Base-by-base conservation (phyloP, 345 rosid species). In the Conringia planisiliqua region DNA sequence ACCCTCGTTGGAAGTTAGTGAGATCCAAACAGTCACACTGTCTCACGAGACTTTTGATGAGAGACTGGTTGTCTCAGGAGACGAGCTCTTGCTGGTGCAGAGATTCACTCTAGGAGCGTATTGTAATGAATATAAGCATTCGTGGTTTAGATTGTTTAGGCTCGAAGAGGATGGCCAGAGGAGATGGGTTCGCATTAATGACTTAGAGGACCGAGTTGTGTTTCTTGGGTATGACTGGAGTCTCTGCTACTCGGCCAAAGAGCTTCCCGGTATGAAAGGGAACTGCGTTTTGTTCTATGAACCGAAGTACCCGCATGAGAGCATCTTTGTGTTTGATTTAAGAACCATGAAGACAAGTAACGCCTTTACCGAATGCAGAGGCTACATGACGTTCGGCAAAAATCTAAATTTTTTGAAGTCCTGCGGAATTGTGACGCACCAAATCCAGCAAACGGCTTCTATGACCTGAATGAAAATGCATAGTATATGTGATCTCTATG, bases 61-160 rank as follows among this genome's bases (percentile, higher is more conserved):
- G 32, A 66, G 43, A 18, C 70, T 66, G 70, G 30, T 48, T 17
- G 12, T 47, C 8, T 66, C 70, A 33, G 58, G 44, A 32, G 58
- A 66, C 4, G 70, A 66, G 30, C 32, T 66, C 18, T 48, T 66
- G 14, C 58, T 66, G 44, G 70, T 66, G 32, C 70, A 66, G 20
- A 5, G 58, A 48, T 2, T 48, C 1, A 66, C 44, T 2, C 32
- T n/a, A 33, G 58, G 70, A 46, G 3, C 0, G 2, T 2, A 13
- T 33, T 3, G 32, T 33, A 10, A 48, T 3, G 57, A 46, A 11
- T 11, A 65, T 32, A 12, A 6, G 42, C 30, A 66, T 32, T 7
- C 70, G 0, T 66, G 70, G 58, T 66, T 48, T 10, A 47, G 8
- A 66, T 30, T 47, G 56, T 47, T 47, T 47, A 65, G 56, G 40